Conservation (phyloP, 768 basidiomycete species). For the Termitomyces sp. region DNA sequence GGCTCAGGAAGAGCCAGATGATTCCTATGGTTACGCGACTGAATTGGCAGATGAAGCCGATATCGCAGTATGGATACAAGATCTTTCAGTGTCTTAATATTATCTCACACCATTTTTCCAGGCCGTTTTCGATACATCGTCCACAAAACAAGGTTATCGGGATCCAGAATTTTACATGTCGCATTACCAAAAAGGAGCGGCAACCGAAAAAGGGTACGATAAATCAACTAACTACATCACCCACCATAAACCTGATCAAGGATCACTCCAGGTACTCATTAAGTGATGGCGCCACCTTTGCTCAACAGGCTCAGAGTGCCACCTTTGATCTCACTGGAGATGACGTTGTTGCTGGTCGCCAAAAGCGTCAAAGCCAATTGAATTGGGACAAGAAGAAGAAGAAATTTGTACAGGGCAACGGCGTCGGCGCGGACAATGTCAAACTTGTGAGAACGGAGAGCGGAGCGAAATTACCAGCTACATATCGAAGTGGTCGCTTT, state of each 20-base stretch:
- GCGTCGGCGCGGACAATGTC: slow-evolving; percentile 85
- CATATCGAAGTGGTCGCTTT: slow-evolving; percentile 90
- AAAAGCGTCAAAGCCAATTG: slow-evolving; percentile 61
- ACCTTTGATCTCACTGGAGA: slow-evolving; percentile 85
- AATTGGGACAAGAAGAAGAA: slow-evolving; percentile 98
- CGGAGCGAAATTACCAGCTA: slow-evolving; percentile 86
- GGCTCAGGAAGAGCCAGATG: slow-evolving; percentile 29
- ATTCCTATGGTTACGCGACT: slow-evolving; percentile 30
- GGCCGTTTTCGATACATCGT: slow-evolving; percentile 64
- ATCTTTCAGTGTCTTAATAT: not conserved
- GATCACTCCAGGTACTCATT: slow-evolving; percentile 70
- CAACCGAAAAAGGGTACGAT: slow-evolving; percentile 85
- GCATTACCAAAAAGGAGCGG: slow-evolving; percentile 83
- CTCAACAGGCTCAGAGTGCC: slow-evolving; percentile 74
- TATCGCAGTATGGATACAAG: slow-evolving; percentile 51
- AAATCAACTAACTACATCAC: not conserved
- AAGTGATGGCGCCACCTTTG: slow-evolving; percentile 83
- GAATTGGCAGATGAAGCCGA: slow-evolving; percentile 81
- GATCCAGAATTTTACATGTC: slow-evolving; percentile 92
- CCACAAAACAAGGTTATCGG: slow-evolving; percentile 52
- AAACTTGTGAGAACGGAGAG: slow-evolving; percentile 93
- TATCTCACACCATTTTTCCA: slow-evolving; percentile 23
- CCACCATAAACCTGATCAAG: not conserved
- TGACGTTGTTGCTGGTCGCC: slow-evolving; percentile 57
- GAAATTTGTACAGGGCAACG: slow-evolving; percentile 84